Evolutionary conservation across 106 monocot species (phyloP).

Genomic region (Gastrodia elata): DNA sequence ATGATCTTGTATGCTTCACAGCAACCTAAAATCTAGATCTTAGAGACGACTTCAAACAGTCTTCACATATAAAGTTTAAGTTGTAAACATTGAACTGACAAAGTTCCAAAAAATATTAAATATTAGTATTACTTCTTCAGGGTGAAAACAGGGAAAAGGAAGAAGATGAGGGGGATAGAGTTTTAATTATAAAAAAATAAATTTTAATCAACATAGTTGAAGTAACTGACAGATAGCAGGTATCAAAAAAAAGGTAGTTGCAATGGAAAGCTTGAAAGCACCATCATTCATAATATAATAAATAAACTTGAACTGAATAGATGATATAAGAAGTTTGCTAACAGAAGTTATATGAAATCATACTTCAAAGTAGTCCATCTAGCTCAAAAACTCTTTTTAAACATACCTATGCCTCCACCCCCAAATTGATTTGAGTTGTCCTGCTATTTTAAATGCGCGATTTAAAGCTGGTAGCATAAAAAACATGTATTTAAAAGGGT

Average conservation of each 20-base stretch:
- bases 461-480: not conserved
- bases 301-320: not conserved
- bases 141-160: not conserved
- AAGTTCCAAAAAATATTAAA: not conserved
- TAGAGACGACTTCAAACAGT: not conserved
- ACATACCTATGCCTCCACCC: conserved; percentile 29
- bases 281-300: too few relatives aligned
- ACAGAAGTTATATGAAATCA: not conserved
- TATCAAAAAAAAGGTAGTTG: not conserved
- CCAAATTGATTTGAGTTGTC: conserved; percentile 15
- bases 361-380: not conserved
- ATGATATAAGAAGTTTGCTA: too few relatives aligned
- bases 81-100: not conserved
- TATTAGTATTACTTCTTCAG: not conserved
- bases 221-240: not conserved
- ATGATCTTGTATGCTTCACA: not conserved
- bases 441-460: conserved; percentile 19
- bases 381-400: not conserved
- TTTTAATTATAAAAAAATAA: not conserved
- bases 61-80: not conserved
- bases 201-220: too few relatives aligned
- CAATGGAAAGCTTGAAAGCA: not conserved
- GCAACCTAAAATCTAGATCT: not conserved
- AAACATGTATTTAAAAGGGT: not conserved
- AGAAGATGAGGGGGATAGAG: not conserved